Conservation (phyloP, 2,329 filamentous ascomycete species). For the Monosporascus cannonballus region DNA sequence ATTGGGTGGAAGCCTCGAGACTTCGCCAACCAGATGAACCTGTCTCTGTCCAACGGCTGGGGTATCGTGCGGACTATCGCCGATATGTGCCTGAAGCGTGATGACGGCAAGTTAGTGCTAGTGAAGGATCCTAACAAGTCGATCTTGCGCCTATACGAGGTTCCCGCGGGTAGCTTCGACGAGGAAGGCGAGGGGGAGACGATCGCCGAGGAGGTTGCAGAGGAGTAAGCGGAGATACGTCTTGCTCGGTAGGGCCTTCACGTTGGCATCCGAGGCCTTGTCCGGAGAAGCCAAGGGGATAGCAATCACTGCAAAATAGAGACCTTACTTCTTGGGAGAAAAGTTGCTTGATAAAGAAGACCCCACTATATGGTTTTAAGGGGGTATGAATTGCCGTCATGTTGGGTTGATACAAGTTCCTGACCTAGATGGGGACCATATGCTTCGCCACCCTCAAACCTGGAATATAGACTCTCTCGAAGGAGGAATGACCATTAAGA, state of each 20-base stretch:
- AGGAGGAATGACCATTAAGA: no score
- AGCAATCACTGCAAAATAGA: no score
- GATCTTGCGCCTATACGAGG: conserved; percentile 86
- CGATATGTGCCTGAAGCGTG: conserved; percentile 79
- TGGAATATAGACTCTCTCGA: no score
- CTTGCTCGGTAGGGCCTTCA: neutral
- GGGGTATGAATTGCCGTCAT: no score
- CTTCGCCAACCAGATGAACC: conserved; percentile 96
- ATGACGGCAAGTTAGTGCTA: conserved; percentile 75
- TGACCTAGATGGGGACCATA: no score
- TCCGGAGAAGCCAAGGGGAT: neutral
- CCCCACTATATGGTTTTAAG: no score
- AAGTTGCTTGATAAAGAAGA: no score
- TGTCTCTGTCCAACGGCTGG: conserved; percentile 96
- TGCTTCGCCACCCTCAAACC: no score
- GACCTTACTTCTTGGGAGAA: no score
- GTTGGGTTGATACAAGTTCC: no score
- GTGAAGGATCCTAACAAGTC: conserved; percentile 96
- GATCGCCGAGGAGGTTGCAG: conserved; percentile 39
- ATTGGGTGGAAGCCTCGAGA: conserved; percentile 97
- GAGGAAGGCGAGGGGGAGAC: conserved; percentile 74
- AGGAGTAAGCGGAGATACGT: conserved; percentile 20
- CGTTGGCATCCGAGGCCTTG: no score
- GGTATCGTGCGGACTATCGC: conserved; percentile 97
- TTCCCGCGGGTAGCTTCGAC: conserved; percentile 82